Percentiles rank a stretch among this genome's conserved stretches.
These are phyloP conservation scores for Xylaria castorea DNA, from an alignment of 495 filamentous ascomycete genomes.

Conservation along the genomic window DNA sequence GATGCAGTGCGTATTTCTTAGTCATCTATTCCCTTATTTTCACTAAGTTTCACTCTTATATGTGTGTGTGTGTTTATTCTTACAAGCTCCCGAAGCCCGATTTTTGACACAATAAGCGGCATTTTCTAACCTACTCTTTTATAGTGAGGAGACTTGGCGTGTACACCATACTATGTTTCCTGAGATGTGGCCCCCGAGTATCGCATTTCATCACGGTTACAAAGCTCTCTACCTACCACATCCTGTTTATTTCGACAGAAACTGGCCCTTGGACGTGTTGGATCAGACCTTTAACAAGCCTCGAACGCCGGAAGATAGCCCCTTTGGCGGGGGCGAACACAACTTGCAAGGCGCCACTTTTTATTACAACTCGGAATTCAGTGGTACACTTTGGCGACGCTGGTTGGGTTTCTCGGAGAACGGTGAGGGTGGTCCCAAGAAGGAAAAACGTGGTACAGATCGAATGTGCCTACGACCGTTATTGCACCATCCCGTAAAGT, in stretches of 20 bases:
- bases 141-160: conserved; percentile 66
- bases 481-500: conserved; percentile 84
- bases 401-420: conserved; percentile 56
- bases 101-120: not conserved
- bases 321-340: conserved; percentile 59
- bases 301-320: conserved; percentile 58
- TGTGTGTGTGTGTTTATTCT: not conserved
- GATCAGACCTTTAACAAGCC: conserved; percentile 73
- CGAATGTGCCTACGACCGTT: conserved; percentile 83
- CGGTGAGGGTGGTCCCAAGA: conserved; percentile 49
- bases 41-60: not conserved
- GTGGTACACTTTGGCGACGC: conserved; percentile 52
- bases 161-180: conserved; percentile 80
- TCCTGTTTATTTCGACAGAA: conserved; percentile 79
- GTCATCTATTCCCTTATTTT: not conserved
- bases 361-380: conserved; percentile 58
- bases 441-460: conserved; percentile 56
- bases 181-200: conserved; percentile 83
- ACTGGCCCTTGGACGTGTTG: conserved; percentile 73
- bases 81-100: not conserved
- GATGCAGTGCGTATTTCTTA: conserved; percentile 64
- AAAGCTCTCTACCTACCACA: conserved; percentile 89
- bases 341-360: conserved; percentile 56
- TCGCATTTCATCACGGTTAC: conserved; percentile 81
- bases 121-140: not conserved